Evolutionary conservation across 2,329 filamentous ascomycete genomes (phyloP), one percentile per base, ranked within the genome.

Genomic region (Microcyclosporella mali): DNA sequence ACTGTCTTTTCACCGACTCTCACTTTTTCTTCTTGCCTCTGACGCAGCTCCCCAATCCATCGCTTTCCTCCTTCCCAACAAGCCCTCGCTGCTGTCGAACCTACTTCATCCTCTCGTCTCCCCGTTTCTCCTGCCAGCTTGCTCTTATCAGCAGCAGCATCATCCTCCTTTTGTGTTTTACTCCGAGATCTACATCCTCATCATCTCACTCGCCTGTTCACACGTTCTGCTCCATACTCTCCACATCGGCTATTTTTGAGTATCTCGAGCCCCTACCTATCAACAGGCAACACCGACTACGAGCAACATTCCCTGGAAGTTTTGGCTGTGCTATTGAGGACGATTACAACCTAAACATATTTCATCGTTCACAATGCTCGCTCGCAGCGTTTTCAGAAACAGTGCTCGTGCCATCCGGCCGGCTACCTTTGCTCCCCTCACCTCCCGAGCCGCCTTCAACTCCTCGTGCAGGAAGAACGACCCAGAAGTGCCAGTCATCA

Each of bases 401-500:
- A 41, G 37, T 40, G 47, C 44, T 35, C 46, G 43, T 21, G 40
- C 46, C 12, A 21, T 38, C 17, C 50, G 50, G 10, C 41, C 52
- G 21, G 37, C 37, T n/a, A 21, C 40, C 18, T 47, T 52, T 30
- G 33, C 42, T 33, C 47, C 50, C 33, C 4, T 25, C 21, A 25
- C 21, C 21, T 25, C 21, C 32, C 56, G 54, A 19, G 53, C 56
- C 9, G 41, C 49, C 10, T 59, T 60, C 52, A 51, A 41, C 15
- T 49, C 48, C 11, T 50, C 43, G 29, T 40, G 50, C 33, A 59
- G 52, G 48, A 48, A 25, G 14, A 50, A 44, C 35, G 57, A 53
- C 12, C 53, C 56, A 10, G 56, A 61, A 40, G 54, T 64, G 31
- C 53, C 56, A 9, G 59, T 63, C 28, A 53, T 61, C 39, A 51